Evolutionary conservation across 495 filamentous ascomycete genomes (phyloP), one percentile per base, ranked within the genome.

Genomic region (Lasiosphaeris hirsuta): DNA sequence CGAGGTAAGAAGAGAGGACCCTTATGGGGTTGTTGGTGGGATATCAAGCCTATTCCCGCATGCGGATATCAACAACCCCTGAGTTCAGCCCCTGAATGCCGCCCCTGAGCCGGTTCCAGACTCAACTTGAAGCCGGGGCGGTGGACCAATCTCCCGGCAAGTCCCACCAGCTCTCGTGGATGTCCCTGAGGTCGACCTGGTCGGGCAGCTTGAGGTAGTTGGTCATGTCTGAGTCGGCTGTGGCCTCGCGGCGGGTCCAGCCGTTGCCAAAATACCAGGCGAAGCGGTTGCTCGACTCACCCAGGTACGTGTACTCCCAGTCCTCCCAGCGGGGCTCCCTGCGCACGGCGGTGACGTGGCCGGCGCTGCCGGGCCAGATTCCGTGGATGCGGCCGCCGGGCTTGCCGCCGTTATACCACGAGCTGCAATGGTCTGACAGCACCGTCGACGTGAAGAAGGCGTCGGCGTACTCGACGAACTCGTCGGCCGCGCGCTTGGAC

Each of bases 291-390:
- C 71, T 73, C n/a, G 56, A 60, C 9, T 68, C 62, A 2, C 68
- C 63, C 7, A 76, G 61, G 63, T 85, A 84, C 54, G 76, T 77
- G 66, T 85, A 89, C 54, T 89, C 86, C 72, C 75, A 89, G 63
- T 90, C 86, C 69, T 90, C 86, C 84, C 85, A 89, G 11, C 87
- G 72, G 1, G 85, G 85, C 45, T 86, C 79, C 18, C 80, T 67
- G 4, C 81, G 72, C 23, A 84, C 73, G 17, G 78, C 77, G 10
- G 82, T 83, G 23, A 79, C 67, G 60, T 84, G 81, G 1, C 81
- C 69, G 4, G 83, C 81, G 67, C 79, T 84, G 0, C 85, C 86
- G 0, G 87, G 87, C 77, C 86, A 90, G 14, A 88, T 61, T 0
- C 83, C 87, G 56, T 83, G 81, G 18, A 89, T 80, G 18, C 80